phyloP scores from a whole-genome alignment of 495 filamentous ascomycete genomes.

The Copromyces sp. region DNA sequence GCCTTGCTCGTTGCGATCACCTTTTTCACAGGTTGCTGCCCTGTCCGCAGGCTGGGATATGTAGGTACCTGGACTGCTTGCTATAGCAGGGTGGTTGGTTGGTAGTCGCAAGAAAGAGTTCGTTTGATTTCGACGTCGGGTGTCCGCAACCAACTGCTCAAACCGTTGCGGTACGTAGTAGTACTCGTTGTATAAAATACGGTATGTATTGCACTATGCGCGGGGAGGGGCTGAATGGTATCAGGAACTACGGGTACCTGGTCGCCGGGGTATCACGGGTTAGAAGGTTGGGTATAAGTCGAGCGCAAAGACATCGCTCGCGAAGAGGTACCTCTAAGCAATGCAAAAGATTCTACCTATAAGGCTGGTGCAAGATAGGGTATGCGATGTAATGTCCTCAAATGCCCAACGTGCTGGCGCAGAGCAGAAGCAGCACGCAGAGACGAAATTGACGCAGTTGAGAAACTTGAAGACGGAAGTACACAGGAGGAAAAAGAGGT shows the following conservation, averaged over 20 bases:
- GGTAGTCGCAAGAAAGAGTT: background rate
- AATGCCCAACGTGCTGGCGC: background rate
- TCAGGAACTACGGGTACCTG: background rate
- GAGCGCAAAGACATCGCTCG: background rate
- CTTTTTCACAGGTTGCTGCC: background rate
- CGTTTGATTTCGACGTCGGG: background rate
- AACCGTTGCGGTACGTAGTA: background rate
- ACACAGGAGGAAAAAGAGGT: background rate
- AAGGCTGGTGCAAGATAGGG: background rate
- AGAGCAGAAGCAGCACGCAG: background rate
- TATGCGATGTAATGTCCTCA: background rate
- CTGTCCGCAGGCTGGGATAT: background rate
- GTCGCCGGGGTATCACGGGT: background rate
- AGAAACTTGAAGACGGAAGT: background rate
- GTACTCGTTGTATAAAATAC: background rate
- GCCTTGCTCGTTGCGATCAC: background rate
- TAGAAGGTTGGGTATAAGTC: background rate
- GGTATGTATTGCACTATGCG: background rate
- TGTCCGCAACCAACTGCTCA: background rate
- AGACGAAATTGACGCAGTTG: background rate
- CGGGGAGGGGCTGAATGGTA: background rate
- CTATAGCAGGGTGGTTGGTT: background rate
- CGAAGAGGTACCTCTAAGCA: background rate
- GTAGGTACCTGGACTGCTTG: background rate
- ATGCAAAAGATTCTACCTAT: background rate